Evolutionary conservation across 495 filamentous ascomycete genomes (phyloP).

Genomic region (Penicillium lagena): DNA sequence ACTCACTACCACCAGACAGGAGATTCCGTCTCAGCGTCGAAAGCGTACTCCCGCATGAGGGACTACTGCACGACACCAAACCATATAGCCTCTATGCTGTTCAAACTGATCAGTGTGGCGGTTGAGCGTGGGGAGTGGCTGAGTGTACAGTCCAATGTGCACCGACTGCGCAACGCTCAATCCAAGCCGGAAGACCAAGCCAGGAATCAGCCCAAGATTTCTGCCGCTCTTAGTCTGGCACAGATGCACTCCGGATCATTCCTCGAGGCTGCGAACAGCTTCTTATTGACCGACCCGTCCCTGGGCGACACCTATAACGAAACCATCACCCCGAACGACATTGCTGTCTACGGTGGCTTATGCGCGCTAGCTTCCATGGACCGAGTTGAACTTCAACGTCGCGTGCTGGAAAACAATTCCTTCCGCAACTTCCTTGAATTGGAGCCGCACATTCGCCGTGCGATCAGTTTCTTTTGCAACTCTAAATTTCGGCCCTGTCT

Average conservation of each 20-base stretch:
- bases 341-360: slow-evolving; percentile 87
- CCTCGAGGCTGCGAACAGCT: slow-evolving; percentile 64
- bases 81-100: slow-evolving; percentile 65
- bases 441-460: slow-evolving; percentile 89
- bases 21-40: slow-evolving; percentile 53
- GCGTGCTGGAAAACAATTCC: slow-evolving; percentile 67
- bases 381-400: slow-evolving; percentile 62
- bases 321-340: slow-evolving; percentile 74
- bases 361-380: slow-evolving; percentile 89
- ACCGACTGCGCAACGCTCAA: slow-evolving; percentile 53
- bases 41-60: slow-evolving; percentile 67
- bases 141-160: slow-evolving; percentile 57
- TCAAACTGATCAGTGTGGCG: slow-evolving; percentile 59
- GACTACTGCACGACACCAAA: slow-evolving; percentile 65
- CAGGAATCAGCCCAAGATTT: slow-evolving; percentile 57
- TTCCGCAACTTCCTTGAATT: slow-evolving; percentile 89
- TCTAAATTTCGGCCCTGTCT: slow-evolving; percentile 83
- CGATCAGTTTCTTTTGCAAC: slow-evolving; percentile 79
- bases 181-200: slow-evolving; percentile 57
- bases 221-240: slow-evolving; percentile 62
- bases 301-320: slow-evolving; percentile 59
- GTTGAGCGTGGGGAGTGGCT: slow-evolving; percentile 66
- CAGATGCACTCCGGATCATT: slow-evolving; percentile 60
- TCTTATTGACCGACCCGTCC: slow-evolving; percentile 52
- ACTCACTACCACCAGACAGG: slow-evolving; percentile 61